Evolutionary conservation across 305 asterid species (phyloP).

Genomic region (Petunia hybrid): DNA sequence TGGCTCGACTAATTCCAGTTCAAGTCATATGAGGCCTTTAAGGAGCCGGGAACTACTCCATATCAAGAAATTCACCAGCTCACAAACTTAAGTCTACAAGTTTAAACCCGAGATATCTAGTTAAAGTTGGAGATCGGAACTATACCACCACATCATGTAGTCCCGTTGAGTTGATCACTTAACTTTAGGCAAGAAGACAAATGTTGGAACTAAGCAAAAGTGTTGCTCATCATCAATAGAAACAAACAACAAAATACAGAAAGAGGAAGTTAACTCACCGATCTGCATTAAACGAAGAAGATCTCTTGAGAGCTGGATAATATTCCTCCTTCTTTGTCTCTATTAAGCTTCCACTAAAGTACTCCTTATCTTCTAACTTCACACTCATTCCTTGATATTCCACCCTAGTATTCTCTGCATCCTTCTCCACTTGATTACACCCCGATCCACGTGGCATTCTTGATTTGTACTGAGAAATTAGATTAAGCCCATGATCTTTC

Average conservation of each 20-base stretch:
- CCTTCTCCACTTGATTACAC: conserved; percentile 40
- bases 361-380: conserved; percentile 75
- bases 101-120: too few relatives aligned
- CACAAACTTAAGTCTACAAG: too few relatives aligned
- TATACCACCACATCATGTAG: too few relatives aligned
- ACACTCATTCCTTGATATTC: conserved; percentile 41
- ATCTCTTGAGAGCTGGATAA: conserved; percentile 64
- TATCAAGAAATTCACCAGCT: too few relatives aligned
- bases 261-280: conserved; percentile 46
- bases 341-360: conserved; percentile 82
- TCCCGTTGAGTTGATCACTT: neutral
- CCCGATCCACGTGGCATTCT: conserved; percentile 63
- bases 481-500: conserved; percentile 48
- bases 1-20: too few relatives aligned
- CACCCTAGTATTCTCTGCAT: conserved; percentile 33
- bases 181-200: neutral
- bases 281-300: conserved; percentile 80
- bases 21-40: too few relatives aligned
- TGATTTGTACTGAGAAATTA: conserved; percentile 68
- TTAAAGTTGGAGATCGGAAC: too few relatives aligned
- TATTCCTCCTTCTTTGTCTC: conserved; percentile 64
- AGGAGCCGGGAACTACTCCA: too few relatives aligned
- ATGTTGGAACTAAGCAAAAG: neutral
- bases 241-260: neutral
- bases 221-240: neutral